These are phyloP conservation scores for Boletus reticulatus DNA, from an alignment of 768 basidiomycete species.

Conservation along the genomic window DNA sequence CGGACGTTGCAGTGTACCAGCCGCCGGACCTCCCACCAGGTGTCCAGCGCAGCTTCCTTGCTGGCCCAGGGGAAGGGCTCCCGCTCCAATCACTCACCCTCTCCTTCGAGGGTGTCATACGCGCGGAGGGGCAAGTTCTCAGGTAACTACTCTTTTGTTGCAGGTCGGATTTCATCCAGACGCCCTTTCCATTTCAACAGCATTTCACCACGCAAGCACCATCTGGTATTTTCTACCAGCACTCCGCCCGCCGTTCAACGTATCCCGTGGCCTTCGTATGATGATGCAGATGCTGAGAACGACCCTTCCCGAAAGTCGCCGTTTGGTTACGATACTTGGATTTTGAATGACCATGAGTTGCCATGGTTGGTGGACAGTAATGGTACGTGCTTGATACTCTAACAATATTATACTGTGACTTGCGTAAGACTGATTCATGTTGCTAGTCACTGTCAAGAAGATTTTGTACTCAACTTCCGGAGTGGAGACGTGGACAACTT, in stretches of 20 bases:
- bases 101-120: constrained; percentile 79
- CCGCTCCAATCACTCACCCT: constrained; percentile 66
- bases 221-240: constrained; percentile 71
- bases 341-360: constrained; percentile 60
- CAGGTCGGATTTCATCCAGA: not conserved
- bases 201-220: constrained; percentile 69
- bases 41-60: constrained; percentile 66
- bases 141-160: constrained; percentile 44
- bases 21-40: constrained; percentile 44
- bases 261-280: constrained; percentile 75
- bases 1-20: constrained; percentile 54
- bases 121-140: constrained; percentile 69
- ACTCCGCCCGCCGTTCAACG: constrained; percentile 76
- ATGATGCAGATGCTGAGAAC: constrained; percentile 37
- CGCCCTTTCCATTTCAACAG: constrained; percentile 35
- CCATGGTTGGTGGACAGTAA: constrained; percentile 75
- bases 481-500: constrained; percentile 81
- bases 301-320: constrained; percentile 33
- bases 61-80: constrained; percentile 79
- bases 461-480: constrained; percentile 59
- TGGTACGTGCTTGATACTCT: constrained; percentile 45
- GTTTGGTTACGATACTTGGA: constrained; percentile 68
- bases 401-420: not conserved
- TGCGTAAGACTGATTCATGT: not conserved
- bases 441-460: constrained; percentile 59